A percentile compares a stretch with the other conserved stretches of the same genome.
Evolutionary conservation across 2,329 filamentous ascomycete species (phyloP).

Genomic region (Epichloe hybrida): DNA sequence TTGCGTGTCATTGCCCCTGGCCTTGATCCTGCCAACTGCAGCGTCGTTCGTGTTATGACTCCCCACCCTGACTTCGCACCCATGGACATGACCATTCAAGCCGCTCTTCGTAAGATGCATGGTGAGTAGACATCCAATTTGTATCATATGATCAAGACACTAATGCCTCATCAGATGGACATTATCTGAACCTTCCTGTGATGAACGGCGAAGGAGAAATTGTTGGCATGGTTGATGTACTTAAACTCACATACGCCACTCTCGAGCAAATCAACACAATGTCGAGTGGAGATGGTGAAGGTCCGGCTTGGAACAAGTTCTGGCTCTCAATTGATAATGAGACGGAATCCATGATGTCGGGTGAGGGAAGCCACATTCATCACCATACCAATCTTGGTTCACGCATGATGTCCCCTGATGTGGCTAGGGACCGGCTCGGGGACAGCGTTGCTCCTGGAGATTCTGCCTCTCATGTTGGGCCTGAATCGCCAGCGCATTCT

Average conservation of each 20-base stretch:
- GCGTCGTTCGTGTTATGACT: constrained; percentile 97
- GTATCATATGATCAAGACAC: not conserved
- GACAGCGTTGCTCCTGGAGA: constrained; percentile 88
- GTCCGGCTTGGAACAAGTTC: constrained; percentile 98
- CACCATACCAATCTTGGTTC: constrained; percentile 49
- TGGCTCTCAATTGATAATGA: constrained; percentile 94
- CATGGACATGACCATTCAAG: constrained; percentile 98
- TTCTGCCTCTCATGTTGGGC: constrained; percentile 83
- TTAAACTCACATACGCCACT: constrained; percentile 96
- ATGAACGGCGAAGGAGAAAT: constrained; percentile 98
- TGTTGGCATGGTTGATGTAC: constrained; percentile 97
- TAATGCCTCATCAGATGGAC: constrained; percentile 54
- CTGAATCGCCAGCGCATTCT: constrained; percentile 62
- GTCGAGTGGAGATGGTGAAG: constrained; percentile 75
- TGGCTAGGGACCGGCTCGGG: constrained; percentile 53
- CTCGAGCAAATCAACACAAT: constrained; percentile 97
- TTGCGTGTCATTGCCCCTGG: constrained; percentile 94
- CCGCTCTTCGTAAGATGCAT: constrained; percentile 97
- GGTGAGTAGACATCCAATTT: constrained; percentile 41
- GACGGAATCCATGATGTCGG: constrained; percentile 92
- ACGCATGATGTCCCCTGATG: constrained; percentile 70
- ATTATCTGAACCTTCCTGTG: constrained; percentile 94
- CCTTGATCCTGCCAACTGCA: constrained; percentile 86
- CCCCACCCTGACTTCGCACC: constrained; percentile 97
- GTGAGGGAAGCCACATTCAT: constrained; percentile 66